Percentiles rank a stretch among this genome's conserved stretches.
phyloP scores from a whole-genome alignment of 192 early-diverging fungal genomes.

The Cetraspora pellucida region DNA sequence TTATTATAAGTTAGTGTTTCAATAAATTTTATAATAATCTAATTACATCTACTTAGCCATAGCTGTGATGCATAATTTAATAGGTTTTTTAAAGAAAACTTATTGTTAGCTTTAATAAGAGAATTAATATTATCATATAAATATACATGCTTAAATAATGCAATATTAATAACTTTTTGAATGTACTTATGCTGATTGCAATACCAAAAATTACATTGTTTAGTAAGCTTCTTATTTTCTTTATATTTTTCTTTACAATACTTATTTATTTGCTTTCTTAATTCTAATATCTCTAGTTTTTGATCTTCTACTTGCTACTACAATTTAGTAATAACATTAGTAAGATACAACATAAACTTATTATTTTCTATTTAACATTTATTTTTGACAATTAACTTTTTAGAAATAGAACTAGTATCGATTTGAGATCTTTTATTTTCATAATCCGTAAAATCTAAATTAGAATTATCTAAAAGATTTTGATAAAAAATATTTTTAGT shows the following conservation, averaged over 20 bases:
- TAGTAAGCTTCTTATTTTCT: neutral
- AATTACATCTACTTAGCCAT: slow-evolving; percentile 11
- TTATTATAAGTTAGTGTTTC: slow-evolving; percentile 19
- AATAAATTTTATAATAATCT: slow-evolving; percentile 24
- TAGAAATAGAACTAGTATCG: neutral
- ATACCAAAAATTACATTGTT: neutral
- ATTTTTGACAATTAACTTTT: neutral
- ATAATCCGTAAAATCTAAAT: too few relatives aligned
- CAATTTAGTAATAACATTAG: too few relatives aligned
- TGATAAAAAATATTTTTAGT: neutral
- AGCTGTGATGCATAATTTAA: neutral
- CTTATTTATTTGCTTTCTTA: neutral
- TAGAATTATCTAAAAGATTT: neutral
- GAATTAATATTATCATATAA: neutral
- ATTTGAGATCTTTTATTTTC: neutral
- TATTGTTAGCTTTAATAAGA: neutral
- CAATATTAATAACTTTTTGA: neutral
- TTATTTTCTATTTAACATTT: too few relatives aligned
- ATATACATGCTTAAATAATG: neutral
- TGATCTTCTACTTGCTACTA: too few relatives aligned
- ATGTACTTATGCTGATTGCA: slow-evolving; percentile 1
- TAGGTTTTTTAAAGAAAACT: neutral
- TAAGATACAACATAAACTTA: too few relatives aligned
- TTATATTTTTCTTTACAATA: neutral
- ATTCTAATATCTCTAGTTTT: neutral